Base-by-base conservation (phyloP, 441 rosid genomes). In the Pelargonium australe region DNA sequence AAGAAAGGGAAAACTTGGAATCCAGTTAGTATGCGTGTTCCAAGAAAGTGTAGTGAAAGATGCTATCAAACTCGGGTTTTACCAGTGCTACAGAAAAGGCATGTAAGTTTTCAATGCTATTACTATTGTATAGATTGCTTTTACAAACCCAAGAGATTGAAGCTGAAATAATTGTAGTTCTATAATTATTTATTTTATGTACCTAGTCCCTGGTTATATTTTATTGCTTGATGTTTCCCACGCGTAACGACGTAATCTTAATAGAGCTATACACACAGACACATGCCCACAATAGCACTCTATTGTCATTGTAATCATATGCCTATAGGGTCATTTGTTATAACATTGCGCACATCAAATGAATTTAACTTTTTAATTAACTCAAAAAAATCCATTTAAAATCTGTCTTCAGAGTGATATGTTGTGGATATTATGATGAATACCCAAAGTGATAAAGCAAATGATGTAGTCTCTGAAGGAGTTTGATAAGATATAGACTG, bases 11-110 rank as follows among this genome's bases (percentile, higher is more conserved):
- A 76, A 76, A 61, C 68, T 61, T 49, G 74, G 72, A 72, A 72
- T 62, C 83, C 85, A 23, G 74, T 77, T 61, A 75, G 76, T 64
- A 82, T 82, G 73, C 88, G 94, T 23, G 89, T 85, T 64, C 91
- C 94, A 4, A 80, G 94, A 79, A 88, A 88, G 70, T 86, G 91
- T 84, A 79, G 79, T 62, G 80, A 82, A 43, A 77, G 81, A 51
- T 88, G 87, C 85, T 88, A 88, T 63, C 63, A 80, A 68, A 80
- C 75, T 34, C 89, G 81, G 45, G 85, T 88, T 77, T 70, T 86
- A 70, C 89, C 94, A 61, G 72, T 82, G 64, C 85, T 88, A 44
- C 76, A 75, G 47, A 85, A 82, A 65, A 88, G 79, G 64, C 87
- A 85, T 77, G 94, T 88, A 73, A 77, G 87, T 65, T n/a, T 25